Base-by-base conservation (phyloP, 2,329 filamentous ascomycete species). In the Claviceps sorghi region DNA sequence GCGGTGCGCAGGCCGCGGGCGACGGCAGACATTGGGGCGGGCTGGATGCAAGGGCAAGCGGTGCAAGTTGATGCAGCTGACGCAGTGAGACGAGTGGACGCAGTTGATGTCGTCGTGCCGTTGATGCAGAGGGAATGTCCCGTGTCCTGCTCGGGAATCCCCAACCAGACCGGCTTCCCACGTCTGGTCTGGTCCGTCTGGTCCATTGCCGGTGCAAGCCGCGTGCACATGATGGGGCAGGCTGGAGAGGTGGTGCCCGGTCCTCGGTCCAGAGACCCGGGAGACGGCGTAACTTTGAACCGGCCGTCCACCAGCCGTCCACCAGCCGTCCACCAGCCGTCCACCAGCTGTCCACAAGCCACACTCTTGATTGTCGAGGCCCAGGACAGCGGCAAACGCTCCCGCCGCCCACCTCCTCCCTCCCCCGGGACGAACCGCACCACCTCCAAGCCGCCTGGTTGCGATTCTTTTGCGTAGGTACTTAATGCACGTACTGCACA, bases 1-100 rank as follows among this genome's bases (percentile, higher is more conserved):
- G 73, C 76, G 59, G 75, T 71, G 61, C 75, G 73, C 60, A 80
- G 66, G 65, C 72, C 73, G 61, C 76, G 74, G 62, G 71, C 72
- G 67, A 75, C 71, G 64, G 72, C 72, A 66, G 76, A 78, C 76
- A 79, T 17, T 42, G 48, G 41, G 29, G 26, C n/a, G 26, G 26
- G 49, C 22, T 34, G 34, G 22, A 13, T 19, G 43, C 41, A n/a
- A 11, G 10, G 2, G 19, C 41, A 17, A 7, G 40, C 4, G n/a
- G 36, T 9, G 48, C 30, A 49, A 49, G 54, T 54, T 50, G 54
- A 48, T 26, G 49, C 22, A 40, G 7, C 17, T 17, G 34, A 36
- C 4, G 13, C 34, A n/a, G n/a, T n/a, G n/a, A n/a, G n/a, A n/a
- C n/a, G n/a, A 17, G 17, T 36, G 15, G 34, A 36, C 7, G 34